Evolutionary conservation across 164 flowering plant genomes (phyloP).

Genomic region (Vitis rotundifolia): DNA sequence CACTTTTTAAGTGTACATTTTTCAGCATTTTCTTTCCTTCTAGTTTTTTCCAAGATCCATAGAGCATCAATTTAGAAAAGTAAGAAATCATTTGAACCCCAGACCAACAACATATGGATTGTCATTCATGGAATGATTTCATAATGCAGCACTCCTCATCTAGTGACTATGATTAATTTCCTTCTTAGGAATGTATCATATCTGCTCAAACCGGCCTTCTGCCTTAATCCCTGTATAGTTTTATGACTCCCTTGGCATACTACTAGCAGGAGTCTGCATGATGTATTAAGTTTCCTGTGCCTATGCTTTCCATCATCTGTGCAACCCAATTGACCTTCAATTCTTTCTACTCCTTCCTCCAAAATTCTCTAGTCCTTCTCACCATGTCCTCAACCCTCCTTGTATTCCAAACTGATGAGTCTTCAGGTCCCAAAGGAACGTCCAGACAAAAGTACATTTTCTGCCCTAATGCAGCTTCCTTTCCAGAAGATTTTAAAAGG

Average conservation of each 20-base stretch:
- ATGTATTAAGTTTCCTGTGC: slow-evolving; percentile 32
- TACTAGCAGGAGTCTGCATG: slow-evolving; percentile 15
- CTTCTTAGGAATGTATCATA: too few relatives aligned
- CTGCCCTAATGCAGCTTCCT: slow-evolving; percentile 25
- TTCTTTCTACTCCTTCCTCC: slow-evolving; percentile 32
- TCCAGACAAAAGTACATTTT: slow-evolving; percentile 24
- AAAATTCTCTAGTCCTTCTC: slow-evolving; percentile 35
- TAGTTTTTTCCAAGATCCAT: too few relatives aligned
- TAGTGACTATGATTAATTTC: too few relatives aligned
- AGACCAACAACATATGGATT: too few relatives aligned
- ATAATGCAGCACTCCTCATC: too few relatives aligned
- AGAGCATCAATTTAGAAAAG: too few relatives aligned
- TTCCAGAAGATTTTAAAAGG: slow-evolving; percentile 24
- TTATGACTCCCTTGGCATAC: slow-evolving; percentile 22
- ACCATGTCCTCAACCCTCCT: slow-evolving; percentile 40
- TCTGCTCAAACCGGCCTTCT: neutral
- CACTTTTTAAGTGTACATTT: too few relatives aligned
- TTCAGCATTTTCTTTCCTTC: too few relatives aligned
- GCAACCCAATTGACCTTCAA: slow-evolving; percentile 38
- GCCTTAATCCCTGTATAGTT: slow-evolving; percentile 1
- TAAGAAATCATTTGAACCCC: too few relatives aligned
- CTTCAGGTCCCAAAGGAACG: neutral
- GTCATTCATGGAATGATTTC: too few relatives aligned
- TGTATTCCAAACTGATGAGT: slow-evolving; percentile 12
- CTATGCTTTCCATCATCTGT: slow-evolving; percentile 31